Conservation (phyloP, 768 basidiomycete species). For the Imleria badia region DNA sequence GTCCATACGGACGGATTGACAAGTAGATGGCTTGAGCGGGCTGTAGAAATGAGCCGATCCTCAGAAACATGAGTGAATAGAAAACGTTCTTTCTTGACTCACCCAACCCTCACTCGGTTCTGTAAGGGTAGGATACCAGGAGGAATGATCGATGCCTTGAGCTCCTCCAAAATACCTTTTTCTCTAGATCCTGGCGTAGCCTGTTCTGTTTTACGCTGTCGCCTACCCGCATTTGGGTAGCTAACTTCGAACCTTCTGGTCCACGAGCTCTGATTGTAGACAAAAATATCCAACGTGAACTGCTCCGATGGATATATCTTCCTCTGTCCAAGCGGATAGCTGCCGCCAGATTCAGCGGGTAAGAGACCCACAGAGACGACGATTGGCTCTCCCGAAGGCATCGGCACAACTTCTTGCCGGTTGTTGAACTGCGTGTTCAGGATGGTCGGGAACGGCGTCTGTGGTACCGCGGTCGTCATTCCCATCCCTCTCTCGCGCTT, state of each 20-base stretch:
- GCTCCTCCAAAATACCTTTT: constrained; percentile 24
- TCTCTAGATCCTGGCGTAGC: constrained; percentile 16
- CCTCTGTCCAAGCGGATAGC: constrained; percentile 25
- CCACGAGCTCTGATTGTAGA: constrained; percentile 79
- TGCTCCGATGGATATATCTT: constrained; percentile 71
- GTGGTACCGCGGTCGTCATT: constrained; percentile 36
- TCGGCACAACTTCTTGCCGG: constrained; percentile 10
- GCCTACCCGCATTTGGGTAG: constrained; percentile 55
- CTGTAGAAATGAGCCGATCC: constrained; percentile 36
- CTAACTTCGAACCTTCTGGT: constrained; percentile 76
- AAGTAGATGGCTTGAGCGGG: constrained; percentile 75
- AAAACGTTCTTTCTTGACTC: constrained; percentile 30
- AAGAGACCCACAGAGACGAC: constrained; percentile 67
- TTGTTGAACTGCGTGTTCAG: constrained; percentile 41
- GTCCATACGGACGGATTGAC: constrained; percentile 84
- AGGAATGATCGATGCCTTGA: constrained; percentile 30
- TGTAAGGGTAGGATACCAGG: constrained; percentile 76
- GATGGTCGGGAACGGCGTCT: constrained; percentile 57
- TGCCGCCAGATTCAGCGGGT: constrained; percentile 20
- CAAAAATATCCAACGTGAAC: constrained; percentile 84
- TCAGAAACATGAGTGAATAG: not conserved
- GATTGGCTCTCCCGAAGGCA: constrained; percentile 50
- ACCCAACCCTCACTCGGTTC: constrained; percentile 80
- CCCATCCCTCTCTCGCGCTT: constrained; percentile 54
- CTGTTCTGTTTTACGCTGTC: constrained; percentile 37